phyloP scores from a whole-genome alignment of 2,329 filamentous ascomycete species.

The Diaporthe batatas region DNA sequence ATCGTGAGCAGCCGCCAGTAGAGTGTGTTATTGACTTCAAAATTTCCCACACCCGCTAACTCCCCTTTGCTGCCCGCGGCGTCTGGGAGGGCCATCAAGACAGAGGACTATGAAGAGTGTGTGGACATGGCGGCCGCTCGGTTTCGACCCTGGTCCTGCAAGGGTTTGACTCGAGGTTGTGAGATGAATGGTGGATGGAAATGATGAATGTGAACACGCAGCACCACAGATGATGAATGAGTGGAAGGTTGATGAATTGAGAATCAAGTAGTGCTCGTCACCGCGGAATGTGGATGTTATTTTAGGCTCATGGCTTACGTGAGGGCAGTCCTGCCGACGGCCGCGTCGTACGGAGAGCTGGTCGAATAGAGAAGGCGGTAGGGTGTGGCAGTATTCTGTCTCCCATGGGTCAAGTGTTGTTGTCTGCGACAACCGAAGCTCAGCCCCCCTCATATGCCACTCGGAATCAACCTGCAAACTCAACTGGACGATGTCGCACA shows the following conservation, averaged over 20 bases:
- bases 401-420: too few species aligned
- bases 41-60: too few species aligned
- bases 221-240: background rate
- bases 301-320: slow-evolving; percentile 4
- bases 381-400: background rate
- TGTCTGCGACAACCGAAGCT: too few species aligned
- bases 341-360: background rate
- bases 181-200: background rate
- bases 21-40: background rate
- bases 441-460: too few species aligned
- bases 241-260: background rate
- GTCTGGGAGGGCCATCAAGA: background rate
- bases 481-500: too few species aligned
- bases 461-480: too few species aligned
- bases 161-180: background rate
- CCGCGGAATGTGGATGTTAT: background rate
- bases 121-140: background rate
- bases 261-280: too few species aligned
- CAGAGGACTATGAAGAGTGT: background rate
- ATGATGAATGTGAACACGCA: background rate
- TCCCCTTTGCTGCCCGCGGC: background rate
- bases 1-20: background rate
- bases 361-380: background rate
- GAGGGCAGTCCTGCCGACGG: background rate
- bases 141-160: background rate